These are phyloP conservation scores for Plasmodium inui DNA, from an alignment of 169 alveolate genomes.

Conservation along the genomic window DNA sequence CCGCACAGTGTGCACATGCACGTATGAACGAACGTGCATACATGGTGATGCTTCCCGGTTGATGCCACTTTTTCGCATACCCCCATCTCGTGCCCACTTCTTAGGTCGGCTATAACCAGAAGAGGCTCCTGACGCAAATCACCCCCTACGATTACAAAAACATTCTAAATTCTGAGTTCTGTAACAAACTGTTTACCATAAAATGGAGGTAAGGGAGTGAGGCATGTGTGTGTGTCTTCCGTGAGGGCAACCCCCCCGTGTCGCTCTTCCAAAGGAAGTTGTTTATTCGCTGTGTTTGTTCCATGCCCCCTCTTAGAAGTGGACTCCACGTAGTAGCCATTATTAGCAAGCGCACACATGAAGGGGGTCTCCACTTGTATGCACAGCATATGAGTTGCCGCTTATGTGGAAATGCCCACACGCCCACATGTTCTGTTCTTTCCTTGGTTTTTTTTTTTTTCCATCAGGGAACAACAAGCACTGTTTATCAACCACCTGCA, in stretches of 20 bases:
- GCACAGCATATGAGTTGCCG: not conserved
- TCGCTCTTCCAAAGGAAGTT: not conserved
- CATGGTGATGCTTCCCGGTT: not conserved
- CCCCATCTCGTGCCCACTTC: not conserved
- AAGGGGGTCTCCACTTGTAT: not conserved
- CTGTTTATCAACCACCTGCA: conserved; percentile 37
- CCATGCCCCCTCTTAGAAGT: not conserved
- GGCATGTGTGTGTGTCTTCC: not conserved
- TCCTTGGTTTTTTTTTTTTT: not conserved
- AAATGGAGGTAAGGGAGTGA: conserved; percentile 51
- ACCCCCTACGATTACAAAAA: conserved; percentile 64
- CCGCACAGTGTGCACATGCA: not conserved
- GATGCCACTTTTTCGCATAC: not conserved
- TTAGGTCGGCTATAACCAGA: conserved; percentile 72
- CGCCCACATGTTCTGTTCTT: not conserved
- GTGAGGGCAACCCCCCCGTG: not conserved
- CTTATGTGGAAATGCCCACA: not conserved
- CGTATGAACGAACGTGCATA: not conserved
- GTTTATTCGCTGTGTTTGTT: not conserved
- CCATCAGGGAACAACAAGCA: conserved; percentile 34
- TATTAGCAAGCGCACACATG: no score
- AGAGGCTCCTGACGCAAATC: conserved; percentile 51
- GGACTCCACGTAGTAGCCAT: not conserved
- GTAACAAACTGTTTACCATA: conserved; percentile 41
- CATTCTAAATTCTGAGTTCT: conserved; percentile 36